Conservation (phyloP, 2,329 filamentous ascomycete genomes). For the Juglanconis sp. region DNA sequence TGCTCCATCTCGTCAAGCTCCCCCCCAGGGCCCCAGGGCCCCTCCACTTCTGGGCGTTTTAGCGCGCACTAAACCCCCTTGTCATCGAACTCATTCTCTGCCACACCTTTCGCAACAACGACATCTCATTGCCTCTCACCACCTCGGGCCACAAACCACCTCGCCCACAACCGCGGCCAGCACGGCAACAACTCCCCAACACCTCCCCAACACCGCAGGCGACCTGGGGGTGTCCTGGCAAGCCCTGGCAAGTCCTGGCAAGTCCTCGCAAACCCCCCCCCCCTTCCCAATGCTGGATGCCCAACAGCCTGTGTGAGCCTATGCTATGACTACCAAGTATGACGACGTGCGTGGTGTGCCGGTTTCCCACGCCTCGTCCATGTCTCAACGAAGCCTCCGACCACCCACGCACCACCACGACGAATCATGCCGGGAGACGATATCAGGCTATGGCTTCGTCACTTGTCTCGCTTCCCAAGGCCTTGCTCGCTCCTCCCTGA, state of each 20-base stretch:
- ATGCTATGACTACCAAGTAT: background rate
- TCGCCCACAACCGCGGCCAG: too few relatives aligned
- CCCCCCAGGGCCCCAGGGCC: background rate
- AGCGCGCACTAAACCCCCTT: slow-evolving; percentile 16
- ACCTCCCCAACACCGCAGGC: too few relatives aligned
- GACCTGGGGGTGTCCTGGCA: too few relatives aligned
- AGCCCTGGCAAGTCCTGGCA: too few relatives aligned
- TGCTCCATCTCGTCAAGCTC: background rate
- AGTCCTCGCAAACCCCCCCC: too few relatives aligned
- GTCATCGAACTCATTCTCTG: slow-evolving; percentile 4
- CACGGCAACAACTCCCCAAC: too few relatives aligned
- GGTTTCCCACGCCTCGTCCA: background rate
- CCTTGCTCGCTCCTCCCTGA: too few relatives aligned
- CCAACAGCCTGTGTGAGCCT: background rate
- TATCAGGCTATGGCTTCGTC: slow-evolving; percentile 5
- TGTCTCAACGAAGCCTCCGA: background rate
- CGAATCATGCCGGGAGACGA: slow-evolving; percentile 1
- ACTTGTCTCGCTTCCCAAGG: slow-evolving; percentile 4
- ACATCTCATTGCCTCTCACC: background rate
- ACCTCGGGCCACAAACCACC: too few relatives aligned
- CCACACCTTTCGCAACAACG: slow-evolving; percentile 12
- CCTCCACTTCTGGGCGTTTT: slow-evolving; percentile 11
- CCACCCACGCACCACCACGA: background rate
- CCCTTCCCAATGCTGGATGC: too few relatives aligned
- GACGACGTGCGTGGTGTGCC: background rate